Percentiles rank a stretch among this genome's conserved stretches.
phyloP scores from a whole-genome alignment of 2,329 filamentous ascomycete species.

The Trichoderma sp. region DNA sequence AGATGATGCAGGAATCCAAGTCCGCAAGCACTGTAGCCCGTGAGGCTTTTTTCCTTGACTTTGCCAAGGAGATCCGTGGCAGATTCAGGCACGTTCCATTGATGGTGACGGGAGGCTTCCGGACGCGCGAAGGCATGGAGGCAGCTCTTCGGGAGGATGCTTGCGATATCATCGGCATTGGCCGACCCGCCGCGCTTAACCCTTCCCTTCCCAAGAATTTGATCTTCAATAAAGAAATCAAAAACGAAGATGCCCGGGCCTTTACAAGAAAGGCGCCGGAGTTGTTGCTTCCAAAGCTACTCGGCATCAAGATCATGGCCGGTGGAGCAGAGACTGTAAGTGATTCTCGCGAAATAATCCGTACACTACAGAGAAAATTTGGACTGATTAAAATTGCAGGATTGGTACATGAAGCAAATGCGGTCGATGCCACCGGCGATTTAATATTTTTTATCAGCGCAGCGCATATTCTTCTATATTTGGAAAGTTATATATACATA shows the following conservation, averaged over 20 bases:
- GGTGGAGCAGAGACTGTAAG: constrained; percentile 23
- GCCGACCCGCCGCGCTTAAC: constrained; percentile 38
- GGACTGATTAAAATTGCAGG: not conserved
- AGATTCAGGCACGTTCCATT: constrained; percentile 44
- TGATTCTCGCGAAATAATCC: not conserved
- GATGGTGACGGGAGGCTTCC: constrained; percentile 63
- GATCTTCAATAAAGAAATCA: constrained; percentile 35
- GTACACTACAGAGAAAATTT: not conserved
- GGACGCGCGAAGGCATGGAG: constrained; percentile 44
- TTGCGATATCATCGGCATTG: constrained; percentile 43
- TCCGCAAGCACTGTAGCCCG: constrained; percentile 44
- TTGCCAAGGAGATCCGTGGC: constrained; percentile 46
- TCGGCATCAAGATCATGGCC: constrained; percentile 22
- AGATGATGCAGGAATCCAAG: constrained; percentile 35
- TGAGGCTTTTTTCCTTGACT: constrained; percentile 68
- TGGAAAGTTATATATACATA: not conserved
- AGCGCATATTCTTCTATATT: not conserved
- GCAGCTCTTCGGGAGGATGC: constrained; percentile 35
- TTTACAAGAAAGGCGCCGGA: constrained; percentile 28
- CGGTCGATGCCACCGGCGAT: not conserved
- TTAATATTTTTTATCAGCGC: not conserved
- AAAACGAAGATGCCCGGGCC: constrained; percentile 34
- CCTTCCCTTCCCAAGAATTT: constrained; percentile 36
- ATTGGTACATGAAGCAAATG: constrained; percentile 3
- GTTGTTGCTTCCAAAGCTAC: constrained; percentile 25